Evolutionary conservation across 768 basidiomycete species (phyloP), one percentile per base, ranked within the genome.

Genomic region (Psilocybe tampanensis): DNA sequence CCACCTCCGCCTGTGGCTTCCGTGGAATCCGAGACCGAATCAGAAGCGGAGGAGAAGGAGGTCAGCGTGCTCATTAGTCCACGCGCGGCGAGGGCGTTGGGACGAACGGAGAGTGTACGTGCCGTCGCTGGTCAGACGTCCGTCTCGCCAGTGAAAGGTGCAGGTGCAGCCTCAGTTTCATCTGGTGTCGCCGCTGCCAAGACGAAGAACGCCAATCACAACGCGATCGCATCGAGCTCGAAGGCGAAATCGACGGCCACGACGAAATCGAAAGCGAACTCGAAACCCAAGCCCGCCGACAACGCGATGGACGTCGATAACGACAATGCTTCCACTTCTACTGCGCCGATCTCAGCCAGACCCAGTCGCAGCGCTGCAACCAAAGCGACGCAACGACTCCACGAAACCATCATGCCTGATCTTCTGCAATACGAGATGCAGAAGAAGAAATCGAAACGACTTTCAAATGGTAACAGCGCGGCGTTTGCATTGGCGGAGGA

Each of bases 371-470:
- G 70, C 54, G 82, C 83, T 22, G 81, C 82, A 11, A 64, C 70
- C 22, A 76, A 73, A 55, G 82, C 83, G 1, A 68, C 72, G 45
- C 69, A 86, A 79, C 63, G 76, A 72, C 61, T 94, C 77, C 66
- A 84, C 74, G 58, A 86, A 66, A 70, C 82, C 73, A 74, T 94
- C 55, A 93, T 94, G 86, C 92, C 92, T 0, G 92, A 94, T 61
- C 77, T 92, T 2, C 61, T 86, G 39, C 81, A 76, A 55, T 94
- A 79, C 64, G 83, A 92, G 67, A 81, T 81, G 62, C 86, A 94
- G 73, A 77, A 82, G 76, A 67, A 69, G 71, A 72, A 65, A 65
- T 72, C 67, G 63, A 67, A 65, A 62, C 62, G 59, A 2, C 43
- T 44, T 2, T 59, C 56, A 1, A 55, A 56, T 2, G 52, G 68